phyloP scores from a whole-genome alignment of 2,329 filamentous ascomycete species.

The Phoma sp. region DNA sequence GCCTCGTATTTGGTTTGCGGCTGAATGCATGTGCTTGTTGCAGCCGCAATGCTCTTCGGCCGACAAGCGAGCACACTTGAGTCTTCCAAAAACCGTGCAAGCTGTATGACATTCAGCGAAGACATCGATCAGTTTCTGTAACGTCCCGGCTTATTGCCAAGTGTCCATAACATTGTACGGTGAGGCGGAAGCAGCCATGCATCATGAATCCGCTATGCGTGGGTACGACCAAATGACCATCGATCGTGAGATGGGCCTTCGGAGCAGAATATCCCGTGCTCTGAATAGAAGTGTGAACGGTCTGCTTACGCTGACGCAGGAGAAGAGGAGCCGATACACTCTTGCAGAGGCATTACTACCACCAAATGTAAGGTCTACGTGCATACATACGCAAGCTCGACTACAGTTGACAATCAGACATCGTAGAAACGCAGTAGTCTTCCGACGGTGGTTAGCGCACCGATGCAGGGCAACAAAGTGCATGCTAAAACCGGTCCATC shows the following conservation, averaged over 20 bases:
- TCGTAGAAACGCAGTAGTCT: constrained; percentile 1
- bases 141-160: not conserved
- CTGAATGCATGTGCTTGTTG: constrained; percentile 12
- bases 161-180: constrained; percentile 12
- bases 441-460: constrained; percentile 5
- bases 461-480: constrained; percentile 18
- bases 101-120: constrained; percentile 2
- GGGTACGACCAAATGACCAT: constrained; percentile 2
- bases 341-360: constrained; percentile 8
- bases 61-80: constrained; percentile 1
- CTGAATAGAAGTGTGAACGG: not conserved
- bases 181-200: constrained; percentile 10
- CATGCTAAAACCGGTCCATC: constrained; percentile 8
- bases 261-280: constrained; percentile 4
- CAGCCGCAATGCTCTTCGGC: constrained; percentile 2
- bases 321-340: constrained; percentile 20
- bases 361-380: constrained; percentile 1
- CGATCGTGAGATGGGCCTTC: constrained; percentile 12
- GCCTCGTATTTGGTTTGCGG: constrained; percentile 12
- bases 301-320: constrained; percentile 11
- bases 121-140: too few species aligned
- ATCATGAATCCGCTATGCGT: constrained; percentile 7
- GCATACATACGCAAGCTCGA: constrained; percentile 17
- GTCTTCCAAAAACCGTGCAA: constrained; percentile 3
- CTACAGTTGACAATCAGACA: constrained; percentile 13